Evolutionary conservation across 495 filamentous ascomycete species (phyloP).

Genomic region (Neurospora cerealis): DNA sequence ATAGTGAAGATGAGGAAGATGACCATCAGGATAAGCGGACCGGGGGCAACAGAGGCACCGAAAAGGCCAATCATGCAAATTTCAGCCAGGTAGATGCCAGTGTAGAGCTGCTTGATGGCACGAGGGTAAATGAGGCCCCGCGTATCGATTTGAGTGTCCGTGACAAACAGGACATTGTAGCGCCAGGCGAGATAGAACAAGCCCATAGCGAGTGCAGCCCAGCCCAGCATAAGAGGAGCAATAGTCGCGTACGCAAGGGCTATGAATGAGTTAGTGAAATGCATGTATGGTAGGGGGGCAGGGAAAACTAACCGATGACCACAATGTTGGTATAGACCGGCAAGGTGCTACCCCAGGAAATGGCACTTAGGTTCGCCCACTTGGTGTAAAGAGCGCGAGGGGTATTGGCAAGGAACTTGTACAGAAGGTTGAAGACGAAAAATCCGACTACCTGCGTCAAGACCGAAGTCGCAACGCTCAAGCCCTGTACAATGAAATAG

Average conservation of each 20-base stretch:
- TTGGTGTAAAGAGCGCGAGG: conserved; percentile 50
- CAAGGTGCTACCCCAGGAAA: conserved; percentile 83
- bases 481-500: conserved; percentile 88
- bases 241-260: conserved; percentile 85
- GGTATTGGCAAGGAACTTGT: conserved; percentile 49
- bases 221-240: conserved; percentile 80
- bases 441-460: conserved; percentile 73
- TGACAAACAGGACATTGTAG: conserved; percentile 92
- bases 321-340: conserved; percentile 77
- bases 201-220: conserved; percentile 71
- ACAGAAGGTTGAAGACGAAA: conserved; percentile 66
- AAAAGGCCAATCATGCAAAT: conserved; percentile 89
- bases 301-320: conserved; percentile 56
- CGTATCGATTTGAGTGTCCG: conserved; percentile 76
- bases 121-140: conserved; percentile 80
- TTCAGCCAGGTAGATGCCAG: conserved; percentile 77
- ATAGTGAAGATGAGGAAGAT: conserved; percentile 69
- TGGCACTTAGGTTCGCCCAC: conserved; percentile 50
- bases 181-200: conserved; percentile 90
- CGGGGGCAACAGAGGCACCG: conserved; percentile 57
- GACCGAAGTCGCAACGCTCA: conserved; percentile 67
- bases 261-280: conserved; percentile 13
- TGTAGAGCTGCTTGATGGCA: conserved; percentile 85
- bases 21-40: conserved; percentile 77
- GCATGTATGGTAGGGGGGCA: neutral